Conservation (phyloP, 768 basidiomycete species). For the Russula olivacea region DNA sequence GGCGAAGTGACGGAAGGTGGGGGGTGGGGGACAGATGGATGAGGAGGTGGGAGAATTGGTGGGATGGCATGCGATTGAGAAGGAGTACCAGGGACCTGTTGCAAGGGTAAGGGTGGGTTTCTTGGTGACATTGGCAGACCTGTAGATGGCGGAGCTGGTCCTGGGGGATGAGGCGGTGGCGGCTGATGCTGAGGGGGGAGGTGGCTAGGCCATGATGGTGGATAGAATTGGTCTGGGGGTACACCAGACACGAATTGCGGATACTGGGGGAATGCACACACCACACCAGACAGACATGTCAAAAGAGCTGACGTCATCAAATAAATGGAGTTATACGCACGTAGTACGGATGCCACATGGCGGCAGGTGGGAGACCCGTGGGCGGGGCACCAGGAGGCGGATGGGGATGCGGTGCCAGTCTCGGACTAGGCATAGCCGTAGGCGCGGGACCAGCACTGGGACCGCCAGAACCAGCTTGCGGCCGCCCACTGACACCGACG, state of each 20-base stretch:
- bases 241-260: conserved; percentile 36
- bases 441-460: conserved; percentile 35
- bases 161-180: conserved; percentile 42
- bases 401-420: conserved; percentile 56
- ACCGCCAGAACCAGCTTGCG: conserved; percentile 39
- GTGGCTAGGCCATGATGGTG: conserved; percentile 31
- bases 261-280: conserved; percentile 31
- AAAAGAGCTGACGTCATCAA: conserved; percentile 15
- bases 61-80: conserved; percentile 56
- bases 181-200: conserved; percentile 35
- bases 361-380: conserved; percentile 40
- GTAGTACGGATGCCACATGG: conserved; percentile 48
- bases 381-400: conserved; percentile 48
- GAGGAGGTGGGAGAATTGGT: conserved; percentile 39
- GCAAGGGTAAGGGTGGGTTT: conserved; percentile 47
- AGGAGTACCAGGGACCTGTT: conserved; percentile 57
- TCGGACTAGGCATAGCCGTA: conserved; percentile 58
- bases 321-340: conserved; percentile 39
- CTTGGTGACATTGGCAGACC: conserved; percentile 67
- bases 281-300: conserved; percentile 5
- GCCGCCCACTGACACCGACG: conserved; percentile 36
- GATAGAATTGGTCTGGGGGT: conserved; percentile 39
- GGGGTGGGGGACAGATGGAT: conserved; percentile 41
- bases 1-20: conserved; percentile 56
- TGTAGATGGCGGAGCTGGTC: conserved; percentile 41